Evolutionary conservation across 2,329 filamentous ascomycete species (phyloP).

Genomic region (Talaromyces sp.): DNA sequence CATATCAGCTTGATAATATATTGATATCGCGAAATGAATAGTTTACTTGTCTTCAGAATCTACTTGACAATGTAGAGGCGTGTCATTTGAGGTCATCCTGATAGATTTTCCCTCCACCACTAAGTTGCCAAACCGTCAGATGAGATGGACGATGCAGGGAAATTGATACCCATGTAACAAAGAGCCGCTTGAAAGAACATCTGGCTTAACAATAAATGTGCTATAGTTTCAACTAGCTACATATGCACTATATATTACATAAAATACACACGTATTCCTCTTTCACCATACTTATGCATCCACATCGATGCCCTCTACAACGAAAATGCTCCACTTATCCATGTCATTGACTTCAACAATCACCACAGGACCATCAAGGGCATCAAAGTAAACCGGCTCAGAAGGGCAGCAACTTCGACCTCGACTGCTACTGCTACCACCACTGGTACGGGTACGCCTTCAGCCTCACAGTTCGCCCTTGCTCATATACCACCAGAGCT

Average conservation of each 20-base stretch:
- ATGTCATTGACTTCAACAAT: background rate
- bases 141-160: background rate
- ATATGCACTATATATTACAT: background rate
- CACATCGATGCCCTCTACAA: background rate
- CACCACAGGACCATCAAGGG: background rate
- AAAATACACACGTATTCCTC: too few species aligned
- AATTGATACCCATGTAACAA: background rate
- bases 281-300: background rate
- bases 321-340: background rate
- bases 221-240: background rate
- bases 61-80: background rate
- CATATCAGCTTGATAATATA: background rate
- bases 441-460: background rate
- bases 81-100: slow-evolving; percentile 1
- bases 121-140: background rate
- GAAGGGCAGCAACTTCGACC: background rate
- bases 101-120: background rate
- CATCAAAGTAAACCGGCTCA: background rate
- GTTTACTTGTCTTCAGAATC: background rate
- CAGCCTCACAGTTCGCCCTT: background rate
- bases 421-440: background rate
- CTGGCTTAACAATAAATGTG: background rate
- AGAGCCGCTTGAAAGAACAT: background rate
- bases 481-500: background rate
- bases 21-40: background rate